Percentiles rank a stretch among this genome's conserved stretches.
phyloP scores from a whole-genome alignment of 345 rosid genomes.

The Melaleuca quinquenervia region DNA sequence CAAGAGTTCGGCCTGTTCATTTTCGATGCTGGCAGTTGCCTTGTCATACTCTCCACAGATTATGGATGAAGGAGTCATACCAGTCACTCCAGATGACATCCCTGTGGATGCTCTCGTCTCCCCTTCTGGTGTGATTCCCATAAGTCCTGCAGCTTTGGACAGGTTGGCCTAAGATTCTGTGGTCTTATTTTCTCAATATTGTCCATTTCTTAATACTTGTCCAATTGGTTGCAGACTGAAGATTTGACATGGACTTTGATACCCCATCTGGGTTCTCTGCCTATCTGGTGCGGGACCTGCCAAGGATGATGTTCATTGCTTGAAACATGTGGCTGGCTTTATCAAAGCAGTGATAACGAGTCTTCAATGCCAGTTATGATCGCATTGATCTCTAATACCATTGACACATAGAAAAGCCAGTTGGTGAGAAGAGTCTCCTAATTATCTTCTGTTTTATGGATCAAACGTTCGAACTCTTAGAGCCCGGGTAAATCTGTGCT shows the following conservation, averaged over 20 bases:
- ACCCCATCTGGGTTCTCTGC: background rate
- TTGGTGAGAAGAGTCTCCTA: background rate
- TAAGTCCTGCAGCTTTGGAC: slow-evolving; percentile 45
- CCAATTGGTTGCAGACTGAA: slow-evolving; percentile 12
- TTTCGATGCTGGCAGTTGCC: slow-evolving; percentile 45
- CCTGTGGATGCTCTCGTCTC: slow-evolving; percentile 69
- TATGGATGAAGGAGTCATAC: slow-evolving; percentile 56
- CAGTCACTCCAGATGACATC: slow-evolving; percentile 51
- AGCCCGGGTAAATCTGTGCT: background rate
- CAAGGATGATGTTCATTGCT: background rate
- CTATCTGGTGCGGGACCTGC: background rate
- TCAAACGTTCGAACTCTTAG: background rate
- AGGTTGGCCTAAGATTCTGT: slow-evolving; percentile 21
- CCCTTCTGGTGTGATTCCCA: slow-evolving; percentile 61
- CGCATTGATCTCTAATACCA: background rate
- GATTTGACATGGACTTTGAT: slow-evolving; percentile 2
- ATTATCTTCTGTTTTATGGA: background rate
- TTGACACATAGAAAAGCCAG: background rate
- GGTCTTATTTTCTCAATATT: background rate
- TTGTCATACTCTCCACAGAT: slow-evolving; percentile 83
- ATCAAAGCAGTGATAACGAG: background rate
- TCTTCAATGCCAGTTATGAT: background rate
- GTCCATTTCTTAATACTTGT: background rate
- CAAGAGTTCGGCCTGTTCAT: background rate
- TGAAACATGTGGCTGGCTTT: background rate